Percentiles rank a stretch among this genome's conserved stretches.
Conservation (phyloP, 176 grass and related monocot species). For the Oryza officinalis region DNA sequence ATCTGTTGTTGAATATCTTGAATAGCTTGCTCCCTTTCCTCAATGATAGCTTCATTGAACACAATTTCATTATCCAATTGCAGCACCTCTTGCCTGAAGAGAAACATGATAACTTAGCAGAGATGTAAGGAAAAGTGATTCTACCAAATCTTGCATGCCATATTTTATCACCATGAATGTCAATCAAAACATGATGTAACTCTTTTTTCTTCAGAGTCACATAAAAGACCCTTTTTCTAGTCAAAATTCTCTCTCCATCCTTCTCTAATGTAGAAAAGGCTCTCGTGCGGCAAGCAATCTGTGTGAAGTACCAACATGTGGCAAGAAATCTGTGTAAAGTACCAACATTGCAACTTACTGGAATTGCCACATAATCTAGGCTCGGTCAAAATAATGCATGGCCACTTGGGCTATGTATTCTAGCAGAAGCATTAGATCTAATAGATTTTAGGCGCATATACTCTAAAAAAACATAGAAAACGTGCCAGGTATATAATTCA, state of each 20-base stretch:
- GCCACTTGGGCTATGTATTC: background rate
- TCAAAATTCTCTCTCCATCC: background rate
- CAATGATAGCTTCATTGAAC: slow-evolving; percentile 93
- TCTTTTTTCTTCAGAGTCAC: background rate
- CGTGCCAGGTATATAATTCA: background rate
- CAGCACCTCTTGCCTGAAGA: slow-evolving; percentile 76
- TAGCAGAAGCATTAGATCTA: background rate
- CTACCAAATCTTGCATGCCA: background rate
- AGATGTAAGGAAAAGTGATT: background rate
- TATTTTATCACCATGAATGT: background rate
- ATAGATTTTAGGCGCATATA: background rate
- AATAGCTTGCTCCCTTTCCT: slow-evolving; percentile 93
- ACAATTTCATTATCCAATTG: slow-evolving; percentile 94
- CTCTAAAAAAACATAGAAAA: background rate
- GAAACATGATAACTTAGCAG: slow-evolving; percentile 18
- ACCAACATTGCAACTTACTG: background rate
- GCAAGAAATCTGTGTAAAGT: background rate
- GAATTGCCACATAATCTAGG: background rate
- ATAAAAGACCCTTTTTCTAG: background rate
- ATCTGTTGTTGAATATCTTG: slow-evolving; percentile 98
- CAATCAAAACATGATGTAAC: background rate
- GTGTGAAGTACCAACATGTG: background rate
- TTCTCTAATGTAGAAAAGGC: background rate
- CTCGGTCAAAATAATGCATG: background rate
- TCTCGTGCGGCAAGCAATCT: background rate